Evolutionary conservation across 306 rosid genomes (phyloP), one percentile per base, ranked within the genome.

Genomic region (Rubus idaeus): DNA sequence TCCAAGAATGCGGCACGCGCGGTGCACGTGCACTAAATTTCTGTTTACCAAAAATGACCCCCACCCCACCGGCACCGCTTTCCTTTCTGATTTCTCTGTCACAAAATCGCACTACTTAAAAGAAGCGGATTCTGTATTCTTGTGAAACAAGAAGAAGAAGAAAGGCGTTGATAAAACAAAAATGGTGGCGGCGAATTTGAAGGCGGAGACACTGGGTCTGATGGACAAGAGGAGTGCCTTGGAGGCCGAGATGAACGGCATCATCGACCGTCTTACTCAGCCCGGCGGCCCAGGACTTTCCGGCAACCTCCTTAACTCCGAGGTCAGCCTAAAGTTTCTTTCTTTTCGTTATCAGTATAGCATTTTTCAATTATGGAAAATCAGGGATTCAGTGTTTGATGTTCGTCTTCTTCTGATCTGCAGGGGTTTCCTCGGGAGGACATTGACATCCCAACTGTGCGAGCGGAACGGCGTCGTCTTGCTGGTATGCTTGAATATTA

Each of bases 401-500:
- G 30, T 45, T 44, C 18, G 30, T 37, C 63, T 40, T 46, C 11
- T 46, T 58, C 26, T 60, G 23, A 71, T 80, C 71, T 81, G 73
- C 68, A 94, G 98, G 97, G 93, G 4, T 92, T 95, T 87, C 97
- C 98, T 78, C 98, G 96, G 20, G 70, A 91, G 1, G 96, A 95
- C 74, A 76, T 90, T 37, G 98, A 95, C 71, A 87, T 95, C 83
- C 93, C 92, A 18, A 83, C 55, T 40, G 84, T 94, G 68, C 90
- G 88, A 64, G 88, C 96, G 1, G 89, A 92, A 78, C 86, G 97
- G 63, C 84, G 64, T 74, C 96, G 95, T 40, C 96, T 94, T 66
- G 64, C 90, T 69, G 98, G 98, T 90, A 82, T 5, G 1, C 40
- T 30, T 26, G 3, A 60, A 63, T 12, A 49, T 12, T 63, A 37